Evolutionary conservation across 441 rosid genomes (phyloP).

Genomic region (Erysimum cheiri): DNA sequence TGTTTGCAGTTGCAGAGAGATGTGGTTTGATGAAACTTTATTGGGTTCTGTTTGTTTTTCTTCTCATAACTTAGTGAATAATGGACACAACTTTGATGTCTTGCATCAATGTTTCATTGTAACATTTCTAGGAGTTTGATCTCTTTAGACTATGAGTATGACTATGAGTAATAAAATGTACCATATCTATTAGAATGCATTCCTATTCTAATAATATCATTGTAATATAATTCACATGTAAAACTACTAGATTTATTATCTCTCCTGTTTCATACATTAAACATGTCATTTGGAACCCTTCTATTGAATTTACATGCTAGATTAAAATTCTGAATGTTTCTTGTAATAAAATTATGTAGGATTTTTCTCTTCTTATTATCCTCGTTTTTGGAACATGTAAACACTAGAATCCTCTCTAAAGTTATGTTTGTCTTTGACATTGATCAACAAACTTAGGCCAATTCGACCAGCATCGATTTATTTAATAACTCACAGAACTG

Average conservation of each 20-base stretch:
- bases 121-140: neutral
- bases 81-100: slow-evolving; percentile 29
- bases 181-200: neutral
- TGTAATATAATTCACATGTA: slow-evolving; percentile 16
- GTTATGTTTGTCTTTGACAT: too few relatives aligned
- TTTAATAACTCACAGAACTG: too few relatives aligned
- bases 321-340: too few relatives aligned
- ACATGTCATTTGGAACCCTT: neutral
- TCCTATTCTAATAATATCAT: neutral
- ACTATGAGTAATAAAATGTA: neutral
- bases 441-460: too few relatives aligned
- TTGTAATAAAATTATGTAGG: too few relatives aligned
- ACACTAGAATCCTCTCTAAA: too few relatives aligned
- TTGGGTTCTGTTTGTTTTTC: neutral
- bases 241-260: neutral
- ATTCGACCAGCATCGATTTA: too few relatives aligned
- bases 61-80: slow-evolving; percentile 9
- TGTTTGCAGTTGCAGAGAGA: slow-evolving; percentile 14
- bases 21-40: slow-evolving; percentile 14
- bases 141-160: neutral
- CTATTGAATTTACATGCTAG: too few relatives aligned
- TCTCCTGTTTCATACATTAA: neutral
- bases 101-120: slow-evolving; percentile 7
- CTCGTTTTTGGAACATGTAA: too few relatives aligned
- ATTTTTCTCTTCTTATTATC: too few relatives aligned